phyloP scores from a whole-genome alignment of 1,284 basidiomycete genomes.

The Malassezia arunalokei region DNA sequence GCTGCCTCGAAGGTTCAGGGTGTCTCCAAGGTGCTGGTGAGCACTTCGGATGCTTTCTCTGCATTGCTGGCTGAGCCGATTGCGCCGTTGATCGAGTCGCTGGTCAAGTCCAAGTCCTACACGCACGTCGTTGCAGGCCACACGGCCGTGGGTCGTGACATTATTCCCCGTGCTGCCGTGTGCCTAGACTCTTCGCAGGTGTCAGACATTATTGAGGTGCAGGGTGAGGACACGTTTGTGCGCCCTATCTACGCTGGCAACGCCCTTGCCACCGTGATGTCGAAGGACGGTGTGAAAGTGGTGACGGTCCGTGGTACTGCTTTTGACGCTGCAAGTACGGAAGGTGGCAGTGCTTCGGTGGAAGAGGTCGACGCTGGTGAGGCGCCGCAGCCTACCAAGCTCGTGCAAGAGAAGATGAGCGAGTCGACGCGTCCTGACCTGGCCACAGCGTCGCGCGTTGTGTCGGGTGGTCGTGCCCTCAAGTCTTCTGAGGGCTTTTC shows the following conservation, averaged over 20 bases:
- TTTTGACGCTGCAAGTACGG: conserved; percentile 57
- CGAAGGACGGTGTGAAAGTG: conserved; percentile 71
- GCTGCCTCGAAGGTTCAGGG: conserved; percentile 63
- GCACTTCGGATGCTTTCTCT: conserved; percentile 50
- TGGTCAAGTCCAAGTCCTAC: conserved; percentile 50
- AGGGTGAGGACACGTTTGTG: conserved; percentile 66
- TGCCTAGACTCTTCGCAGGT: conserved; percentile 59
- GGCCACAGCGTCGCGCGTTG: conserved; percentile 70
- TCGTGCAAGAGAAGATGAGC: conserved; percentile 70
- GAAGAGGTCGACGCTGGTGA: conserved; percentile 61
- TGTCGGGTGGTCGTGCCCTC: conserved; percentile 88
- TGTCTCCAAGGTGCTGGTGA: conserved; percentile 48
- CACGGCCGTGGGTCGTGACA: conserved; percentile 60
- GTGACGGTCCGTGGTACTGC: conserved; percentile 93
- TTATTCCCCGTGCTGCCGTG: conserved; percentile 76
- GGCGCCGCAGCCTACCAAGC: conserved; percentile 52
- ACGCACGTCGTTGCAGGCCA: conserved; percentile 81
- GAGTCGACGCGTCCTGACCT: conserved; percentile 90
- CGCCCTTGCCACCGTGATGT: conserved; percentile 83
- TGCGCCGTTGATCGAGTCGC: conserved; percentile 51
- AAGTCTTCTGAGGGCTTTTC: conserved; percentile 90
- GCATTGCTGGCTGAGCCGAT: conserved; percentile 46
- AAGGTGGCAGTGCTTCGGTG: conserved; percentile 53
- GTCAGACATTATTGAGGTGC: conserved; percentile 82
- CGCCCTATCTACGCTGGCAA: conserved; percentile 98